Conservation (phyloP, 192 early-diverging fungal genomes). For the Linnemannia hyalina region DNA sequence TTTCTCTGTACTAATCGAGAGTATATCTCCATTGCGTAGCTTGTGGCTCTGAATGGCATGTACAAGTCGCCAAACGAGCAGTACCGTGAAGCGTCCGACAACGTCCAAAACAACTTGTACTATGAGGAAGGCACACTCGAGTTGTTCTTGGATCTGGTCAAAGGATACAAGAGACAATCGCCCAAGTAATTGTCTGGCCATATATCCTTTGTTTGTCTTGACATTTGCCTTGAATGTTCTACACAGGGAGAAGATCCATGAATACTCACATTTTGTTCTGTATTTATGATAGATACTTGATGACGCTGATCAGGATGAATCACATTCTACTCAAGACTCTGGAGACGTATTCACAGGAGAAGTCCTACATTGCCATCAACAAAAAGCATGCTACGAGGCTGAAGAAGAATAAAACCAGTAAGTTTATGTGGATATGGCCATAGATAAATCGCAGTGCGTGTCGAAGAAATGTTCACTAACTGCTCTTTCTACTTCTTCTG, state of each 20-base stretch:
- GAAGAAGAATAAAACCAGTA: conserved; percentile 40
- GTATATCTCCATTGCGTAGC: conserved; percentile 29
- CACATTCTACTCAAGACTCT: conserved; percentile 75
- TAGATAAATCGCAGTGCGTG: background rate
- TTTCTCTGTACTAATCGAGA: background rate
- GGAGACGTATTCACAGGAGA: conserved; percentile 68
- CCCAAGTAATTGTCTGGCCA: conserved; percentile 32
- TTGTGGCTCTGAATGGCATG: conserved; percentile 69
- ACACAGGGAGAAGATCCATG: background rate
- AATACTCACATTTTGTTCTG: background rate
- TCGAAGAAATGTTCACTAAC: background rate
- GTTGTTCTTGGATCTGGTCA: conserved; percentile 64
- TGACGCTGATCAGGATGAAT: conserved; percentile 64
- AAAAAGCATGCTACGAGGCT: conserved; percentile 51
- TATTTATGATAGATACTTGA: conserved; percentile 63
- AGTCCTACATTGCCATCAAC: conserved; percentile 63
- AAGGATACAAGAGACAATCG: conserved; percentile 63
- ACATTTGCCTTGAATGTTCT: background rate
- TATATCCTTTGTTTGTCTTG: background rate
- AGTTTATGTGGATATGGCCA: background rate
- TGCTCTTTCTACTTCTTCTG: background rate
- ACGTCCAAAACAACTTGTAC: conserved; percentile 79
- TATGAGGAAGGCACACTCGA: conserved; percentile 76
- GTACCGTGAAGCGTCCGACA: conserved; percentile 67
- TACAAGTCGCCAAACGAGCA: conserved; percentile 60